Evolutionary conservation across 164 flowering plant species (phyloP).

Genomic region (Platanus orientalis): DNA sequence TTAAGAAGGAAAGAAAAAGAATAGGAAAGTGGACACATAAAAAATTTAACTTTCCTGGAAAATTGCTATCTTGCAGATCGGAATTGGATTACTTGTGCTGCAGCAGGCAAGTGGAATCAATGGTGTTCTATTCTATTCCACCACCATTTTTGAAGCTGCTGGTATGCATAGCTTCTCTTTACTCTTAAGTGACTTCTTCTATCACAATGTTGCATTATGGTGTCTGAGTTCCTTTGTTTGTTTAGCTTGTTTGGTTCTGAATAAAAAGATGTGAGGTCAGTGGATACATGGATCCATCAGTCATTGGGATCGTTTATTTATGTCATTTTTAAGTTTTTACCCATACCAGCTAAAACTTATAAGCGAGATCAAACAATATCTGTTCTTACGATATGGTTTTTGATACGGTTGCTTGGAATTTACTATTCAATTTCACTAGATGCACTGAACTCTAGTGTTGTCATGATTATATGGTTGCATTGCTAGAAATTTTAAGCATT

Average conservation of each 20-base stretch:
- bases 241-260: background rate
- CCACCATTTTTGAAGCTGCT: constrained; percentile 69
- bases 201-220: background rate
- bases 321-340: background rate
- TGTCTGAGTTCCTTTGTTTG: too few relatives aligned
- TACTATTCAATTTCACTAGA: background rate
- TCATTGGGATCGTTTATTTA: too few relatives aligned
- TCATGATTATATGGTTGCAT: background rate
- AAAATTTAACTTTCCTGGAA: background rate
- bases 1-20: too few relatives aligned
- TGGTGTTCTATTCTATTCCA: constrained; percentile 86
- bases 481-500: background rate
- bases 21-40: too few relatives aligned
- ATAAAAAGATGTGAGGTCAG: background rate
- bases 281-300: background rate
- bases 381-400: background rate
- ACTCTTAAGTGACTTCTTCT: too few relatives aligned
- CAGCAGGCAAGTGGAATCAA: constrained; percentile 90
- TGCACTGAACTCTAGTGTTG: background rate
- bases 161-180: constrained; percentile 36
- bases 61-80: constrained; percentile 49
- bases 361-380: too few relatives aligned
- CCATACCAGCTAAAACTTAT: background rate
- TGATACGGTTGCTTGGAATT: background rate
- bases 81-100: constrained; percentile 75